Conservation (phyloP, 225 moss, liverwort and hornwort genomes). For the Neckera pumila region DNA sequence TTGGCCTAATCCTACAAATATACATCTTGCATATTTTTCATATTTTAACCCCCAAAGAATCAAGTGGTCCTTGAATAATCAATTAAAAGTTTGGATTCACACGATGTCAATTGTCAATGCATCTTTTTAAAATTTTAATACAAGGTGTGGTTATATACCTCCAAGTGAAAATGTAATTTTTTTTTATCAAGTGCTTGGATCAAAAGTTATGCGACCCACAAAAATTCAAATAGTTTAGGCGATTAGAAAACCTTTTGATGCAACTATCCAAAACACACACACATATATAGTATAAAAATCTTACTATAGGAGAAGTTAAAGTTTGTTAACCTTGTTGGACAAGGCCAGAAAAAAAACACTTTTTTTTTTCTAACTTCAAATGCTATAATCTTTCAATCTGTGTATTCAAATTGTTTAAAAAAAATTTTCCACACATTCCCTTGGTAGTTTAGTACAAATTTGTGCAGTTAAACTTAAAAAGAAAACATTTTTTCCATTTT, state of each 20-base stretch:
- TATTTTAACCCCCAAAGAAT: fast-evolving
- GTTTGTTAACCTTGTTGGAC: fast-evolving
- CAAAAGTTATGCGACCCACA: fast-evolving
- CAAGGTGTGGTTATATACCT: neutral
- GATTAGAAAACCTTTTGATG: neutral
- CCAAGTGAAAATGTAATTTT: fast-evolving
- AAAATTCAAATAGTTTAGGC: fast-evolving
- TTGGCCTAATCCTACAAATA: neutral
- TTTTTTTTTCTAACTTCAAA: neutral
- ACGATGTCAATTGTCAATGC: neutral
- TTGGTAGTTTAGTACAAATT: neutral
- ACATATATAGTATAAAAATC: neutral
- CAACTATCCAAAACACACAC: fast-evolving
- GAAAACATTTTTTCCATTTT: neutral
- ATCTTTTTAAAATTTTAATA: neutral
- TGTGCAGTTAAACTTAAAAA: no score
- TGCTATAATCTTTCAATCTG: fast-evolving
- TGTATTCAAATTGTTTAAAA: neutral
- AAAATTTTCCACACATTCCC: neutral
- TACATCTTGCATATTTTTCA: neutral
- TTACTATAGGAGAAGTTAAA: fast-evolving
- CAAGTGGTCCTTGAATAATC: fast-evolving
- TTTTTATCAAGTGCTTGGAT: fast-evolving
- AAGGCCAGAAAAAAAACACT: fast-evolving
- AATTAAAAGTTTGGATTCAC: neutral